phyloP scores from a whole-genome alignment of 495 filamentous ascomycete species.

The Recurvomyces mirabilis region DNA sequence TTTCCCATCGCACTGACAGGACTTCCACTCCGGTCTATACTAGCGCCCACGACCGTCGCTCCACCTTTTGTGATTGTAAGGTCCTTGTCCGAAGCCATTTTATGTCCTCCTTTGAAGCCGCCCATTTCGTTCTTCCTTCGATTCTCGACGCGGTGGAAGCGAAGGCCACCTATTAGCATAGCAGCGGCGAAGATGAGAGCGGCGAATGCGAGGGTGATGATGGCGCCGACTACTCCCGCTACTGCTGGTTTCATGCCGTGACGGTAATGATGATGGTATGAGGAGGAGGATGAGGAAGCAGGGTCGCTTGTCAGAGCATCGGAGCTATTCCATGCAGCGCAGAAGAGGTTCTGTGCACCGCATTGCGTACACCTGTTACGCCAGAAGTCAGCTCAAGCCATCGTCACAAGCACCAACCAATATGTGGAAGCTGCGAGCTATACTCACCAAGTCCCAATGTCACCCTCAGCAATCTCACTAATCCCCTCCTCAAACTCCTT shows the following conservation, averaged over 20 bases:
- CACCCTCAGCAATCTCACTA: slow-evolving; percentile 44
- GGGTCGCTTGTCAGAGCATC: not conserved
- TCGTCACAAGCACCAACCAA: no score
- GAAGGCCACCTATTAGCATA: slow-evolving; percentile 32
- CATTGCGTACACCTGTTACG: slow-evolving; percentile 34
- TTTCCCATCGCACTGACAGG: slow-evolving; percentile 15
- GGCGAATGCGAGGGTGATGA: slow-evolving; percentile 25
- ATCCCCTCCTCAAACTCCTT: slow-evolving; percentile 51
- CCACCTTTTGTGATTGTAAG: slow-evolving; percentile 20
- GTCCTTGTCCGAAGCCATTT: slow-evolving; percentile 30
- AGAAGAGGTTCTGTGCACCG: slow-evolving; percentile 46
- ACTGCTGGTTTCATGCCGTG: slow-evolving; percentile 18
- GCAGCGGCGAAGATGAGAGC: slow-evolving; percentile 23
- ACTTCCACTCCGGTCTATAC: slow-evolving; percentile 14
- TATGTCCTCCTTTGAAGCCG: slow-evolving; percentile 29
- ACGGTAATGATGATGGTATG: not conserved
- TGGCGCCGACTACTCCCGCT: slow-evolving; percentile 30
- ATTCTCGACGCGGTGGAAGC: slow-evolving; percentile 22
- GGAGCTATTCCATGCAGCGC: slow-evolving; percentile 27
- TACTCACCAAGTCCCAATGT: slow-evolving; percentile 55
- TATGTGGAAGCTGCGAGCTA: no score
- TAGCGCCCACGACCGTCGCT: slow-evolving; percentile 17
- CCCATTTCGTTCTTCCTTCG: slow-evolving; percentile 13
- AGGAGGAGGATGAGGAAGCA: not conserved
- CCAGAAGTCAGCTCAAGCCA: not conserved